Evolutionary conservation across 2,329 filamentous ascomycete species (phyloP).

Genomic region (Chrysosporium keratinophilum): DNA sequence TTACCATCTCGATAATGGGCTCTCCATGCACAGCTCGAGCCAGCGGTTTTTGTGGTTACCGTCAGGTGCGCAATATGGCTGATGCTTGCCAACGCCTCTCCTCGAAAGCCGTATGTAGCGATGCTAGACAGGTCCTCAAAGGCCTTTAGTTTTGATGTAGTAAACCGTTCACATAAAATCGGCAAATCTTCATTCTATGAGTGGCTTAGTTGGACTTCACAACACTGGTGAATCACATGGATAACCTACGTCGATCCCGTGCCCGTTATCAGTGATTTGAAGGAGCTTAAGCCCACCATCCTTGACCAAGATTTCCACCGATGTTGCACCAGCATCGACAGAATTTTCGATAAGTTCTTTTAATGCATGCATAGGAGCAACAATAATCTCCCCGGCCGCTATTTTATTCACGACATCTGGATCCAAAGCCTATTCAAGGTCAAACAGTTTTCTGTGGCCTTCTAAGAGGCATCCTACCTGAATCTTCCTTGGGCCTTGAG

Average conservation of each 20-base stretch:
- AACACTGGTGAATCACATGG: neutral
- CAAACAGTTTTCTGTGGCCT: neutral
- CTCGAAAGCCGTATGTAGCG: conserved; percentile 92
- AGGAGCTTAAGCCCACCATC: conserved; percentile 90
- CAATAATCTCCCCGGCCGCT: conserved; percentile 94
- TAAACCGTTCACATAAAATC: conserved; percentile 91
- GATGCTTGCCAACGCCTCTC: conserved; percentile 92
- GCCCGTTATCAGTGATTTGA: conserved; percentile 95
- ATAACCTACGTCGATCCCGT: conserved; percentile 71
- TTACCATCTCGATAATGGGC: conserved; percentile 78
- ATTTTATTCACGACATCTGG: conserved; percentile 97
- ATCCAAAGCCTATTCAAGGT: conserved; percentile 58
- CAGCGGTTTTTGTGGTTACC: conserved; percentile 85
- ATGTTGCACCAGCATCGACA: conserved; percentile 91
- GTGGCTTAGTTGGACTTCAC: conserved; percentile 10
- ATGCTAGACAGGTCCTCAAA: conserved; percentile 90
- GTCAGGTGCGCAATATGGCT: conserved; percentile 95
- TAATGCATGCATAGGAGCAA: conserved; percentile 87
- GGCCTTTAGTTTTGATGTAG: conserved; percentile 84
- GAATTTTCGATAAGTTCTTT: conserved; percentile 97
- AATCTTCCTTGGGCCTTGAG: conserved; percentile 41
- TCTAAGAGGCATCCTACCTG: conserved; percentile 33
- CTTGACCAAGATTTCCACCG: conserved; percentile 81
- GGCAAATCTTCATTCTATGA: conserved; percentile 73
- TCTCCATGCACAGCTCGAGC: conserved; percentile 80